phyloP scores from a whole-genome alignment of 2,329 filamentous ascomycete genomes.

The Berkeleyomyces rouxiae region DNA sequence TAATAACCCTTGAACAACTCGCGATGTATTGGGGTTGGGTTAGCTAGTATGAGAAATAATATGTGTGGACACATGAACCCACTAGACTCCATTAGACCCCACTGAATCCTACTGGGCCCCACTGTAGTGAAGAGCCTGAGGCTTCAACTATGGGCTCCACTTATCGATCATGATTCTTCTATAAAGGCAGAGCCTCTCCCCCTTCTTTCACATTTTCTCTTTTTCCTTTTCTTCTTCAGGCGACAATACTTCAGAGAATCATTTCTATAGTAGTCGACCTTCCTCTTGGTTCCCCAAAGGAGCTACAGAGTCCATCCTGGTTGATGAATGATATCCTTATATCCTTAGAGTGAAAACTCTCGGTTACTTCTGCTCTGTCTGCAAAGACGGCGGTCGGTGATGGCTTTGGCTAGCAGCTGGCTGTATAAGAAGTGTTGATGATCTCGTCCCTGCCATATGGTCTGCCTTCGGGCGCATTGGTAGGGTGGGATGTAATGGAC shows the following conservation, averaged over 20 bases:
- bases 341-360: constrained; percentile 71
- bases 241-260: constrained; percentile 44
- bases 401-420: constrained; percentile 15
- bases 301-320: constrained; percentile 92
- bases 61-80: no score
- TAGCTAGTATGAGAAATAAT: no score
- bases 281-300: constrained; percentile 79
- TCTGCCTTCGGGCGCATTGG: constrained; percentile 61
- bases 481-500: constrained; percentile 72
- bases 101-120: not conserved
- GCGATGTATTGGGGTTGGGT: not conserved
- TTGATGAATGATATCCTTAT: constrained; percentile 85
- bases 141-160: not conserved
- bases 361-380: constrained; percentile 41
- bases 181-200: not conserved
- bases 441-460: constrained; percentile 66
- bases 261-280: constrained; percentile 95
- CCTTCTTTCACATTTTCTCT: not conserved
- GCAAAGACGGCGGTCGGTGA: constrained; percentile 39
- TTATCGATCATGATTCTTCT: not conserved
- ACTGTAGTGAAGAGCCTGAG: not conserved
- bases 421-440: constrained; percentile 86
- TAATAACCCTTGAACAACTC: not conserved
- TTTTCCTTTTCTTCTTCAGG: constrained; percentile 9
- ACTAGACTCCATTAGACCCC: not conserved